phyloP scores from a whole-genome alignment of 225 moss, liverwort and hornwort species.

The Straminergon stramineum region DNA sequence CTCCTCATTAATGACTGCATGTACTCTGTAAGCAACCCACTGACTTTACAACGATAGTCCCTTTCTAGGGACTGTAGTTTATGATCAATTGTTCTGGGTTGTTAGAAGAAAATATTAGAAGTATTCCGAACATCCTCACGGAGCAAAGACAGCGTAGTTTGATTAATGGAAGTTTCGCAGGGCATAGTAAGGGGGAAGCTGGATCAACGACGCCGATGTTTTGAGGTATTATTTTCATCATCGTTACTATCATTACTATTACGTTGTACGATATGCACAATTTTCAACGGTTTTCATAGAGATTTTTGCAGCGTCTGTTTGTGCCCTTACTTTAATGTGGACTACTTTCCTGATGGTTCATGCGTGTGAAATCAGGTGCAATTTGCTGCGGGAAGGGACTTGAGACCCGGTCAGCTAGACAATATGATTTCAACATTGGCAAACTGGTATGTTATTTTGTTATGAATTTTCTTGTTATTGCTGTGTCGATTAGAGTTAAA shows the following conservation, averaged over 20 bases:
- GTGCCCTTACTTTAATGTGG: neutral
- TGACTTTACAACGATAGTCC: neutral
- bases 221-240: slow-evolving; percentile 43
- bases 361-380: slow-evolving; percentile 52
- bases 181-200: slow-evolving; percentile 92
- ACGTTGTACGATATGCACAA: neutral
- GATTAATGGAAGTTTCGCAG: slow-evolving; percentile 18
- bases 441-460: slow-evolving; percentile 36
- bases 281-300: neutral
- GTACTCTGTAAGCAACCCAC: slow-evolving; percentile 65
- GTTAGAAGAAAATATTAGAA: neutral
- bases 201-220: slow-evolving; percentile 89
- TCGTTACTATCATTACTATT: neutral
- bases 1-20: slow-evolving; percentile 95
- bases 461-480: neutral
- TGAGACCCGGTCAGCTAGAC: slow-evolving; percentile 90
- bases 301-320: neutral
- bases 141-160: neutral
- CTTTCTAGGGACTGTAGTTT: neutral
- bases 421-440: slow-evolving; percentile 76
- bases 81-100: neutral
- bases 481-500: neutral
- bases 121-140: neutral
- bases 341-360: neutral
- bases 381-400: slow-evolving; percentile 89